Conservation (phyloP, 1,139 yeast genomes). For the Candida pseudocylindracea region DNA sequence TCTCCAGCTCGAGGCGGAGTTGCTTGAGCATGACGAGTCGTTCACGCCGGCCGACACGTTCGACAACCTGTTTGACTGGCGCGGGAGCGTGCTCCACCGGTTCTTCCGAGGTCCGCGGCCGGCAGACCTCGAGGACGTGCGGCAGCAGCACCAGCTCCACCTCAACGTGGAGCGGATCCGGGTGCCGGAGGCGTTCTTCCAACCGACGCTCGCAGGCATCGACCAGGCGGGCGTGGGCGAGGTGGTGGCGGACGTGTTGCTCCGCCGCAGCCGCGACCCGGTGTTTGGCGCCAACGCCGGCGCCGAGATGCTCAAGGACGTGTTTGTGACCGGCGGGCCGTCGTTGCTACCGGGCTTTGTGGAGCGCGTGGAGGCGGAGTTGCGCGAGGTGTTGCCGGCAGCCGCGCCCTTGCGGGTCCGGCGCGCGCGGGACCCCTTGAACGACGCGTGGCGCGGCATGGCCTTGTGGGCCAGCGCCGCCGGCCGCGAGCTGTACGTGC, state of each 20-base stretch:
- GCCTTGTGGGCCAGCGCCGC: conserved; percentile 43
- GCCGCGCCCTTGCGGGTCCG: conserved; percentile 41
- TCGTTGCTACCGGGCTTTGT: conserved; percentile 43
- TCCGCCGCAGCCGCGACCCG: conserved; percentile 36
- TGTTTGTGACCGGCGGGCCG: conserved; percentile 78
- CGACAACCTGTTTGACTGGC: conserved; percentile 64
- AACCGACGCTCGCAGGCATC: conserved; percentile 87
- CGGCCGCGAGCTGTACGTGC: conserved; percentile 26
- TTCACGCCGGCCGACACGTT: conserved; percentile 72
- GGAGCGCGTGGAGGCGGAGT: conserved; percentile 42
- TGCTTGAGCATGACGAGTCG: conserved; percentile 62
- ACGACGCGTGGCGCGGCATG: conserved; percentile 94
- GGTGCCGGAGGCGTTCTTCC: conserved; percentile 80
- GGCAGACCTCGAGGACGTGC: conserved; percentile 20
- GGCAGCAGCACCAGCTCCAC: conserved; percentile 58
- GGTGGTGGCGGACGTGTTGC: conserved; percentile 35
- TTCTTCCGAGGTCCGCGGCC: conserved; percentile 75
- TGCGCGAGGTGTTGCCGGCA: conserved; percentile 48
- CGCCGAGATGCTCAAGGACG: conserved; percentile 28
- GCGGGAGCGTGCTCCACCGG: conserved; percentile 53
- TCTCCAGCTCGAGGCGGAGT: conserved; percentile 43
- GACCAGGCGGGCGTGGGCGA: conserved; percentile 90
- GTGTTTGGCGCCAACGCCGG: conserved; percentile 26
- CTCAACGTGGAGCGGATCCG: conserved; percentile 77
- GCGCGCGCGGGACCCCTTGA: conserved; percentile 39